phyloP scores from a whole-genome alignment of 2,329 filamentous ascomycete genomes.

The Colletotrichum sp. region DNA sequence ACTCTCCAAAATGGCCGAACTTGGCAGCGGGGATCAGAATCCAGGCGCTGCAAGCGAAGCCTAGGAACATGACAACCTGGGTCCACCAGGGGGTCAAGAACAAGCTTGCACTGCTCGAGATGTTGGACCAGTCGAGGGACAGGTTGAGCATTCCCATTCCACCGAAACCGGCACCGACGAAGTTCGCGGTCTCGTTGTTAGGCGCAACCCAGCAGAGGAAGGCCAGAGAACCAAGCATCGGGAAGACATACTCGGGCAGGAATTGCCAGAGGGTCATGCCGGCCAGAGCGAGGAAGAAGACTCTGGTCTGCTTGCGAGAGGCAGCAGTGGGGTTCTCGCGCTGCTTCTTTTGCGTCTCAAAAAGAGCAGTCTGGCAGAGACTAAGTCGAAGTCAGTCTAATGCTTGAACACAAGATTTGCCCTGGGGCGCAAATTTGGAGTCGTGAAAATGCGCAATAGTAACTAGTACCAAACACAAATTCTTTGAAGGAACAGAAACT shows the following conservation, averaged over 20 bases:
- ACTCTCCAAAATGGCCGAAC: conserved; percentile 54
- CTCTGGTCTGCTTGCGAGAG: conserved; percentile 57
- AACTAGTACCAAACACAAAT: not conserved
- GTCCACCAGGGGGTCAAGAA: conserved; percentile 56
- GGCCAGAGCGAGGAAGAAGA: conserved; percentile 59
- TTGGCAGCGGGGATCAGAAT: conserved; percentile 63
- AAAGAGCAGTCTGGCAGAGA: conserved; percentile 60
- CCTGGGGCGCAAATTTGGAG: not conserved
- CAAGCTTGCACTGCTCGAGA: conserved; percentile 48
- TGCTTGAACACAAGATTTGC: not conserved
- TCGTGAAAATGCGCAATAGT: not conserved
- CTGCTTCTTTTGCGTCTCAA: conserved; percentile 60
- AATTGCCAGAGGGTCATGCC: conserved; percentile 45
- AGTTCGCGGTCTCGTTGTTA: conserved; percentile 61
- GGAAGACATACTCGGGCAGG: conserved; percentile 11
- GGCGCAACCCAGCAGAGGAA: conserved; percentile 67
- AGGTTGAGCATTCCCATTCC: conserved; percentile 64
- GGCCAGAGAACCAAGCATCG: conserved; percentile 34
- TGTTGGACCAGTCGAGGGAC: conserved; percentile 58
- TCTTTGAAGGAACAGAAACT: not conserved
- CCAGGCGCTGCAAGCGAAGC: conserved; percentile 63
- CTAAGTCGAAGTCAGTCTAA: conserved; percentile 15
- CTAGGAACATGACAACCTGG: conserved; percentile 59
- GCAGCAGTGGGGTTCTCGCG: conserved; percentile 52
- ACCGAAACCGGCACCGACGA: conserved; percentile 63